Conservation (phyloP, 2,329 filamentous ascomycete genomes). For the Phaeoacremonium minimum region DNA sequence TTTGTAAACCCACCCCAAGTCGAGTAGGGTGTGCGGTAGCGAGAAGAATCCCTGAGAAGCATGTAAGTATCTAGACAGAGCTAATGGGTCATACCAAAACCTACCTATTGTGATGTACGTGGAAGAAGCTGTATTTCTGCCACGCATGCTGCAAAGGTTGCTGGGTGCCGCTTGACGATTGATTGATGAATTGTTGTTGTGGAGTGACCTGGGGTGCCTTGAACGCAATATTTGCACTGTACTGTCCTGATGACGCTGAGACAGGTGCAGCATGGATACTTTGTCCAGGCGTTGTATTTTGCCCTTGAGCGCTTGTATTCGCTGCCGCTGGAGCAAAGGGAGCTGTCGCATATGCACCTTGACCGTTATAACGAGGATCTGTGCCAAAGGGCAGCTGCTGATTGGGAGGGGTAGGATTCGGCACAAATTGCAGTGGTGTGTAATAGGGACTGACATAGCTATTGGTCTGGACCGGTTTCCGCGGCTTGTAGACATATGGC, state of each 20-base stretch:
- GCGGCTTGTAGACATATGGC: slow-evolving; percentile 51
- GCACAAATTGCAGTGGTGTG: slow-evolving; percentile 28
- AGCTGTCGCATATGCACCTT: too few species aligned
- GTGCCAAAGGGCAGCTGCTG: slow-evolving; percentile 18
- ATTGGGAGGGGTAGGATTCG: slow-evolving; percentile 19
- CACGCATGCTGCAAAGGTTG: slow-evolving; percentile 24
- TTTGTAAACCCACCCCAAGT: slow-evolving; percentile 56
- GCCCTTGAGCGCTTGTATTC: slow-evolving; percentile 22
- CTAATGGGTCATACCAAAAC: too few species aligned
- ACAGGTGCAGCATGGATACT: slow-evolving; percentile 4
- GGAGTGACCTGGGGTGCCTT: not conserved
- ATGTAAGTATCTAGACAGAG: slow-evolving; percentile 15
- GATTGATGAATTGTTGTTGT: too few species aligned
- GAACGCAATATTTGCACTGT: too few species aligned
- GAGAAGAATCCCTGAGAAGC: slow-evolving; percentile 41
- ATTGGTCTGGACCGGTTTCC: slow-evolving; percentile 25
- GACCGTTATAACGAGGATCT: slow-evolving; percentile 14
- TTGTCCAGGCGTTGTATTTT: slow-evolving; percentile 2
- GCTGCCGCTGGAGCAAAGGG: slow-evolving; percentile 19
- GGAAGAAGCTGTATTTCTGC: slow-evolving; percentile 54
- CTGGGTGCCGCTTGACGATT: too few species aligned
- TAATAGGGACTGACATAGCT: slow-evolving; percentile 17
- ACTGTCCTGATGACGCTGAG: too few species aligned
- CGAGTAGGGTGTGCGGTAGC: slow-evolving; percentile 57
- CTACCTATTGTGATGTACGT: slow-evolving; percentile 55